These are phyloP conservation scores for Chrysochromulina tobinii DNA, from an alignment of 78 protist genomes.

Conservation along the genomic window DNA sequence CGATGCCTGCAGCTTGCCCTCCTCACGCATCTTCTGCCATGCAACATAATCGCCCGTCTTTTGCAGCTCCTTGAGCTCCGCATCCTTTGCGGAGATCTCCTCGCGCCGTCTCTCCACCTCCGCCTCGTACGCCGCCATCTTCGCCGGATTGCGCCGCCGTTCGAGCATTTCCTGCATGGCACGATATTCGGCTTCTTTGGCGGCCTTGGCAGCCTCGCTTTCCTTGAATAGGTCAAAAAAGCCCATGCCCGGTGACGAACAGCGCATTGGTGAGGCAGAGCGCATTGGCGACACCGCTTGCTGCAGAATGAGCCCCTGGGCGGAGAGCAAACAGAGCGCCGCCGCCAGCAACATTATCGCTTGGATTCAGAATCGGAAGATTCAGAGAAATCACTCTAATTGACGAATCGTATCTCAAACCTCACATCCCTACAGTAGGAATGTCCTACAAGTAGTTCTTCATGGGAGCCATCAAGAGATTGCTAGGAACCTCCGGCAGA, in stretches of 20 bases:
- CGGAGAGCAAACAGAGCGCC: no score
- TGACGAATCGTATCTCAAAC: no score
- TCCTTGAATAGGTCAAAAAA: not conserved
- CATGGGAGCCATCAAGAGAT: no score
- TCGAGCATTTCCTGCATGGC: not conserved
- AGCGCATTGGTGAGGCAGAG: no score
- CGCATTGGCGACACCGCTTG: no score
- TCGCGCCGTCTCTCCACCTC: not conserved
- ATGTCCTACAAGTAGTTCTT: no score
- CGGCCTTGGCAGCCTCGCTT: not conserved
- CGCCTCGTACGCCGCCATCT: not conserved
- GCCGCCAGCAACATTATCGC: no score
- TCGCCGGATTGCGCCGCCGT: not conserved
- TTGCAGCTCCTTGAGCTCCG: not conserved
- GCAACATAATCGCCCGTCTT: not conserved
- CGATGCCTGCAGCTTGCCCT: not conserved
- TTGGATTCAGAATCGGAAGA: no score
- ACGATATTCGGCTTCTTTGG: not conserved
- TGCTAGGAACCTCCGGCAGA: no score
- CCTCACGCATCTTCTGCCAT: not conserved
- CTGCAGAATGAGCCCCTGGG: no score
- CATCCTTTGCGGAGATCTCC: not conserved
- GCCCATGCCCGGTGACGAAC: not conserved
- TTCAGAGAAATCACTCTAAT: no score
- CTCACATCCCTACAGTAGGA: no score